Evolutionary conservation across 1,284 basidiomycete species (phyloP).

Genomic region (Rhodotorula glutinis): DNA sequence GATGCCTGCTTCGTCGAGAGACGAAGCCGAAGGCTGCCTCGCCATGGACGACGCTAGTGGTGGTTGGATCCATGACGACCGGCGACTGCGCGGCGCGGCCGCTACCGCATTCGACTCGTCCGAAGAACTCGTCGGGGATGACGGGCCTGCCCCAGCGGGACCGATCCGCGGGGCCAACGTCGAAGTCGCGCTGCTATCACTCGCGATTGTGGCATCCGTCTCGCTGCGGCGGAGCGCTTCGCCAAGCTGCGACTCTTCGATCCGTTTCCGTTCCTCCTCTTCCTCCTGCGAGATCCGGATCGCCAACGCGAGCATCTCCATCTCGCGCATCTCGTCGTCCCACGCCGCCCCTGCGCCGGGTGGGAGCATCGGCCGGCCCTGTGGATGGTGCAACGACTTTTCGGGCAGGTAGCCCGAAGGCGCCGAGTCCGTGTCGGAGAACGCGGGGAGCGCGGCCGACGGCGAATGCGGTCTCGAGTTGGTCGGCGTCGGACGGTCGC

Average conservation of each 20-base stretch:
- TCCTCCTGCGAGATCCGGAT: slow-evolving; percentile 35
- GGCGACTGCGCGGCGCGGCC: not conserved
- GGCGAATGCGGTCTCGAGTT: not conserved
- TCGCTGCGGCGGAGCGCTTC: slow-evolving; percentile 12
- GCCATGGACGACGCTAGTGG: slow-evolving; percentile 15
- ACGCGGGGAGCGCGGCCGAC: slow-evolving; percentile 1
- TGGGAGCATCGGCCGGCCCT: slow-evolving; percentile 16
- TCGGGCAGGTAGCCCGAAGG: slow-evolving; percentile 9
- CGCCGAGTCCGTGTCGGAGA: slow-evolving; percentile 8
- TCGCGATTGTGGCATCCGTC: not conserved
- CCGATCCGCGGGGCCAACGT: not conserved
- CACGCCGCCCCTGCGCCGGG: slow-evolving; percentile 22
- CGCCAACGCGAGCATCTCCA: slow-evolving; percentile 33
- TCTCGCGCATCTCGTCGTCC: slow-evolving; percentile 29
- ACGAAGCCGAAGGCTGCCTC: slow-evolving; percentile 2
- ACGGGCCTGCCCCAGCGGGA: not conserved
- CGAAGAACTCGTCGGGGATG: not conserved
- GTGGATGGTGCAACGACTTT: slow-evolving; percentile 12
- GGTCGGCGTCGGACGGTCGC: not conserved
- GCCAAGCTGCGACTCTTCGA: slow-evolving; percentile 4
- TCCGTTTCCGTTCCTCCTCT: slow-evolving; percentile 15
- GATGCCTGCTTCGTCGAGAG: not conserved
- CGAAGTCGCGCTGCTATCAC: not conserved
- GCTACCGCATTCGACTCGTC: not conserved
- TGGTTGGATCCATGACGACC: slow-evolving; percentile 20